Percentiles rank a stretch among this genome's conserved stretches.
Evolutionary conservation across 208 protist genomes (phyloP).

Genomic region (Polymyxa betae): DNA sequence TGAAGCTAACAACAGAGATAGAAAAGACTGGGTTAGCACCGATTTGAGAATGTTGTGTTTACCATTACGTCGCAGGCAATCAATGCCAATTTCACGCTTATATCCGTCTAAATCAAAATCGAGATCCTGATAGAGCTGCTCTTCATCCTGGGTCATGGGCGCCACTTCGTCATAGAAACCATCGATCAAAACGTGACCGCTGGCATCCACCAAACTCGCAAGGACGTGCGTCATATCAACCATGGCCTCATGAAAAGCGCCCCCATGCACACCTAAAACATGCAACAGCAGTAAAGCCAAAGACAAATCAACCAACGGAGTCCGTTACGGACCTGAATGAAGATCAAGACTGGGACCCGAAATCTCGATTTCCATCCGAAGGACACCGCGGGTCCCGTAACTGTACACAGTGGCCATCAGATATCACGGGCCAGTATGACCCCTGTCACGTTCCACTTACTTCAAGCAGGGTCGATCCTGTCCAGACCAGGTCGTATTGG

Average conservation of each 20-base stretch:
- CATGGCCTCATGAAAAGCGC: conserved; percentile 65
- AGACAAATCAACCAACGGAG: not conserved
- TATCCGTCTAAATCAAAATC: conserved; percentile 58
- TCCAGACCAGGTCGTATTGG: conserved; percentile 52
- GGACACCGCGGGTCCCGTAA: conserved; percentile 15
- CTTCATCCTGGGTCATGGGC: conserved; percentile 55
- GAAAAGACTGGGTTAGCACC: too few species aligned
- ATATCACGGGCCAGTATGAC: conserved; percentile 46
- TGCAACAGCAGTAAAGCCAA: not conserved
- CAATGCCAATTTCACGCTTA: conserved; percentile 54
- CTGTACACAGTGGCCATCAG: conserved; percentile 16
- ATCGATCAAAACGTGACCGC: conserved; percentile 56
- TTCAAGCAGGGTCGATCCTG: conserved; percentile 39
- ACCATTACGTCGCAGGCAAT: conserved; percentile 55
- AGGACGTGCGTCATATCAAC: conserved; percentile 62
- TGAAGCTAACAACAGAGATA: too few species aligned
- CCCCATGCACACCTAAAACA: conserved; percentile 59
- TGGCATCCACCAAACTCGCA: conserved; percentile 53
- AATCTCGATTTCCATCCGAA: not conserved
- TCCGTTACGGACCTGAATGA: not conserved
- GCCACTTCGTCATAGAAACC: conserved; percentile 65
- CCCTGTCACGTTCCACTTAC: conserved; percentile 33
- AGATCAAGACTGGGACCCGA: not conserved
- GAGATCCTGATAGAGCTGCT: conserved; percentile 51
- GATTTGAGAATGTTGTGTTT: too few species aligned